Percentiles rank a stretch among this genome's conserved stretches.
Evolutionary conservation across 768 basidiomycete species (phyloP).

Genomic region (Tylopilus balloui): DNA sequence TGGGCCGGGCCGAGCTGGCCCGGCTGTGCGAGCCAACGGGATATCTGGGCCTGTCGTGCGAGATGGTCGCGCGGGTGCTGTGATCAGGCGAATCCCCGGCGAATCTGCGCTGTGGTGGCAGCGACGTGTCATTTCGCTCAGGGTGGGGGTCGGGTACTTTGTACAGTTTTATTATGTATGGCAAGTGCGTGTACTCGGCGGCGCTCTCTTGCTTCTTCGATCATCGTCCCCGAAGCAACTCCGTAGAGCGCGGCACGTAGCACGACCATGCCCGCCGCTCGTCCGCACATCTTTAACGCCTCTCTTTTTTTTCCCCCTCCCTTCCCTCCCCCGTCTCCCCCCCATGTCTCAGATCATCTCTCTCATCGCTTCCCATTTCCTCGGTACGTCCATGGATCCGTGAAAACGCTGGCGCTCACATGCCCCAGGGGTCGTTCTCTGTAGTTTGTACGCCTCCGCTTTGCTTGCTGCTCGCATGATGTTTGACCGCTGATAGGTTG

Average conservation of each 20-base stretch:
- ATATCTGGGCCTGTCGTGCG: slow-evolving; percentile 36
- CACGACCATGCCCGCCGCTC: slow-evolving; percentile 6
- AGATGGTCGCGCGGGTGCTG: slow-evolving; percentile 24
- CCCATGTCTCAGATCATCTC: slow-evolving; percentile 17
- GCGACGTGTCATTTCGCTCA: not conserved
- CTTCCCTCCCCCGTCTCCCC: not conserved
- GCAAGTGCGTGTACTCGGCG: not conserved
- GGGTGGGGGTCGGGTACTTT: not conserved
- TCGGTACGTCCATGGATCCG: slow-evolving; percentile 13
- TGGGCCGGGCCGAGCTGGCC: slow-evolving; percentile 27
- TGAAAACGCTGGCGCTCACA: slow-evolving; percentile 3
- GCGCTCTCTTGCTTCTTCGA: slow-evolving; percentile 19
- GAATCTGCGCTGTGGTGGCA: not conserved
- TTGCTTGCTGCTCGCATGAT: not conserved
- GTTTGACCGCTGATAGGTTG: slow-evolving; percentile 22
- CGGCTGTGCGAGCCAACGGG: slow-evolving; percentile 36
- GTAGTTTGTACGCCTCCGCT: slow-evolving; percentile 27
- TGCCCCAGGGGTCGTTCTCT: slow-evolving; percentile 28
- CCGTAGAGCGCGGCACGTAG: slow-evolving; percentile 30
- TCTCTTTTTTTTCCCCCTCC: not conserved
- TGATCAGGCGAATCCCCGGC: slow-evolving; percentile 1
- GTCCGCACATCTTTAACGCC: slow-evolving; percentile 6
- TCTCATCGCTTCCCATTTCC: slow-evolving; percentile 28
- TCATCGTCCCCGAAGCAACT: slow-evolving; percentile 30
- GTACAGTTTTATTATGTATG: not conserved